Conservation (phyloP, 495 filamentous ascomycete genomes). For the Penicillium paxilli region DNA sequence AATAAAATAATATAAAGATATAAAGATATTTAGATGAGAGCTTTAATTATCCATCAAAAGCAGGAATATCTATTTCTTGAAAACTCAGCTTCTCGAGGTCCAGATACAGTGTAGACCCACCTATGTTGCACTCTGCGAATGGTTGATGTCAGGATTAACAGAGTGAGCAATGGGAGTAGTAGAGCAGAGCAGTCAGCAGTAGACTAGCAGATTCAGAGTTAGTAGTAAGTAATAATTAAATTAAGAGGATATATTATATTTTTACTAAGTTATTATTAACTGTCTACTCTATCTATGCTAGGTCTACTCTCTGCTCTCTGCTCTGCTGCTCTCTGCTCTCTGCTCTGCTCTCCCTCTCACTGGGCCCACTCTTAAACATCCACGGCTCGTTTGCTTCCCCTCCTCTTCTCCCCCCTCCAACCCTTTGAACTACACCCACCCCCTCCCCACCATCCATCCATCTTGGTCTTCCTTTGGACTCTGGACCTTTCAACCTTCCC, state of each 20-base stretch:
- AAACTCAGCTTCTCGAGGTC: too few species aligned
- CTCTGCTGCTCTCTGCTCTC: not conserved
- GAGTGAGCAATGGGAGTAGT: not conserved
- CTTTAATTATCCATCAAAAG: too few species aligned
- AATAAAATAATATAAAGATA: too few species aligned
- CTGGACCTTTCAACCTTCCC: conserved; percentile 2
- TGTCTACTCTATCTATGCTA: too few species aligned
- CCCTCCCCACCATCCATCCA: conserved; percentile 17
- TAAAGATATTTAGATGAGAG: too few species aligned
- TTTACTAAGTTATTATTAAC: too few species aligned
- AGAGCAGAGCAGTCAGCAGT: not conserved
- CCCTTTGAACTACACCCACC: conserved; percentile 23
- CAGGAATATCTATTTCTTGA: too few species aligned
- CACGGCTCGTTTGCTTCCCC: conserved; percentile 22
- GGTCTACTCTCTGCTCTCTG: too few species aligned
- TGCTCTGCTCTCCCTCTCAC: conserved; percentile 26
- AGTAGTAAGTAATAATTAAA: too few species aligned
- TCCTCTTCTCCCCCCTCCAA: conserved; percentile 17
- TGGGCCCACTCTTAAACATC: conserved; percentile 28
- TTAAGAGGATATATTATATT: too few species aligned
- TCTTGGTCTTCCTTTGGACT: not conserved
- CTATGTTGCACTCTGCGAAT: conserved; percentile 11
- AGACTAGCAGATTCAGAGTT: not conserved
- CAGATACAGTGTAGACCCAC: not conserved
- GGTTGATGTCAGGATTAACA: conserved; percentile 30